A percentile compares a stretch with the other conserved stretches of the same genome.
Conservation (phyloP, 257 asterid genomes). For the Henckelia pumila region DNA sequence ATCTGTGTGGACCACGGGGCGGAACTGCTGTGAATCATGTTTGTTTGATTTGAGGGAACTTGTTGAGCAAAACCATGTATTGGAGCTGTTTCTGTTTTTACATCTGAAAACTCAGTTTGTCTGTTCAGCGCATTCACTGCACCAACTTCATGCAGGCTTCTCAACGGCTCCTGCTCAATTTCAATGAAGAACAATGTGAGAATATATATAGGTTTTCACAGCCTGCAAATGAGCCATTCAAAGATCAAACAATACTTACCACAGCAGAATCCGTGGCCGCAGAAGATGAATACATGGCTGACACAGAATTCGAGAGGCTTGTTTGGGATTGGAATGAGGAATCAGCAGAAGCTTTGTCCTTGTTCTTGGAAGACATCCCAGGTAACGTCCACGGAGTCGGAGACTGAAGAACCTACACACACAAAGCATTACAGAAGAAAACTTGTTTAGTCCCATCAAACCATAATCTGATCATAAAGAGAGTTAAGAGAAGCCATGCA, state of each 20-base stretch:
- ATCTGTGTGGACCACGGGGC: conserved; percentile 16
- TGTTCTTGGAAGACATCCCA: conserved; percentile 36
- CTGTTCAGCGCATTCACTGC: conserved; percentile 20
- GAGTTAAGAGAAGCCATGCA: too few relatives aligned
- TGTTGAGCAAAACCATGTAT: conserved; percentile 19
- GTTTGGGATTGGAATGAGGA: conserved; percentile 56
- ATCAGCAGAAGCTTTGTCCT: conserved; percentile 39
- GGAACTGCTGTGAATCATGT: conserved; percentile 16
- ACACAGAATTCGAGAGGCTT: conserved; percentile 36
- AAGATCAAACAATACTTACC: conserved; percentile 26
- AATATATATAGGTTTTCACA: background rate
- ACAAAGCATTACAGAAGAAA: too few relatives aligned
- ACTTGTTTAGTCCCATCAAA: too few relatives aligned
- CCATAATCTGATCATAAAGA: too few relatives aligned
- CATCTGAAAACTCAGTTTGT: conserved; percentile 21
- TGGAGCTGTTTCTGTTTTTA: conserved; percentile 25
- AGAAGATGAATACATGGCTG: conserved; percentile 40
- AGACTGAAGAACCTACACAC: too few relatives aligned
- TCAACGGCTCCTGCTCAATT: conserved; percentile 27
- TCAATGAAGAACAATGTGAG: background rate
- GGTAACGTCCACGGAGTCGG: background rate
- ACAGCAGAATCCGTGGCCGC: conserved; percentile 26
- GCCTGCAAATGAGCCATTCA: background rate
- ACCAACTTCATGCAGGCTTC: conserved; percentile 32
- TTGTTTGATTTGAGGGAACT: conserved; percentile 27